Base-by-base conservation (phyloP, 148 eudicot species). In the Euryodendron excelsum region DNA sequence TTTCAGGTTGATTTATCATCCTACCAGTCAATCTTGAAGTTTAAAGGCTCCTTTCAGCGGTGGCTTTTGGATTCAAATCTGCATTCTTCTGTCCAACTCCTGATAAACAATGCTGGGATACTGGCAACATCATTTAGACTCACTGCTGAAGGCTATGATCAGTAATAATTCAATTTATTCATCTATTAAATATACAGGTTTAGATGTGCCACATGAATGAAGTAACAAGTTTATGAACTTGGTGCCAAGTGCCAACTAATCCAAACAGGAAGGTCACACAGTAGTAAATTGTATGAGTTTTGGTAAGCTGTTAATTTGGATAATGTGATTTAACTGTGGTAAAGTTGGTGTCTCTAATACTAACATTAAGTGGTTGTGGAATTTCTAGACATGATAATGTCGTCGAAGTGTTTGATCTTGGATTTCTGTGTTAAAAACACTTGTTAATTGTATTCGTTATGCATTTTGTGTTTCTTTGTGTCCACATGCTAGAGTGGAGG, bases 21-120 rank as follows among this genome's bases (percentile, higher is more conserved):
- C 41, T 90, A 88, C 77, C 67, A 87, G 73, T 96, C 99, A 58
- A 90, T 96, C 76, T 65, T 91, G 83, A 82, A 86, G 85, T 93
- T 92, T 27, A 87, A 82, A 83, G 69, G 71, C 79, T 85, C 91
- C 33, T 86, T 93, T 70, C 78, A 84, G 82, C 87, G 81, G 72
- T 93, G 98, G 98, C 91, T 96, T 72, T 65, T 44, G 62, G 89
- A 90, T 76, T 84, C 87, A 79, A 85, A 87, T 82, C 56, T 90
- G 90, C 97, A 96, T 85, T 80, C 86, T 44, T 93, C 99, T n/a
- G 81, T 92, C 50, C 99, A 96, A 75, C 82, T 96, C 69, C 84
- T 96, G 72, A 92, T 96, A 78, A 96, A 96, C 83, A 96, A 96
- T 80, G 99, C 98, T 60, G 99, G 99, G 77, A 79, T 93, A 71